Evolutionary conservation across 108 stramenopile genomes (phyloP).

Genomic region (Cyclotella sp.): DNA sequence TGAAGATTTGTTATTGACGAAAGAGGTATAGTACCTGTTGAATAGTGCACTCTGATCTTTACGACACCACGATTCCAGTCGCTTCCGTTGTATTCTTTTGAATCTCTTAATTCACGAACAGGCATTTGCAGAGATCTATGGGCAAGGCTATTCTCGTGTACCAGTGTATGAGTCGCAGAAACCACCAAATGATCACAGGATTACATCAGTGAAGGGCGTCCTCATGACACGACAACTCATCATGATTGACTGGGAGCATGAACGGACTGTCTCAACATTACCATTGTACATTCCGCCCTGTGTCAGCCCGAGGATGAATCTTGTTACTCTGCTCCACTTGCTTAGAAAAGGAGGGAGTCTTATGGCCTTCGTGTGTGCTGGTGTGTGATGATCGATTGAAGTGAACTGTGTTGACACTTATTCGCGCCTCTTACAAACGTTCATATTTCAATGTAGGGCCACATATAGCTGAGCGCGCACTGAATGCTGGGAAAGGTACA

Average conservation of each 20-base stretch:
- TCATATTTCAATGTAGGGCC: too few species aligned
- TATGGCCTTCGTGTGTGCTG: slow-evolving; percentile 73
- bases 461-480: too few species aligned
- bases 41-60: too few species aligned
- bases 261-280: slow-evolving; percentile 56
- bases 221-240: slow-evolving; percentile 72
- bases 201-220: slow-evolving; percentile 51
- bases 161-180: slow-evolving; percentile 61
- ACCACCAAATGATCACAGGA: slow-evolving; percentile 21
- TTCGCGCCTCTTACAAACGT: too few species aligned
- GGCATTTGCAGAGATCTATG: slow-evolving; percentile 59
- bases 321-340: slow-evolving; percentile 58
- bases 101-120: too few species aligned
- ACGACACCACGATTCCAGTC: too few species aligned
- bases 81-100: too few species aligned
- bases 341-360: slow-evolving; percentile 57
- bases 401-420: too few species aligned
- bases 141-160: slow-evolving; percentile 61
- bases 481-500: not conserved
- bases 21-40: slow-evolving; percentile 16
- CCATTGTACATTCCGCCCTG: slow-evolving; percentile 58
- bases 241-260: slow-evolving; percentile 68
- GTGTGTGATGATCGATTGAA: too few species aligned
- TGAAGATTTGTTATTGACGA: slow-evolving; percentile 54
- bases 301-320: slow-evolving; percentile 60